A percentile compares a stretch with the other conserved stretches of the same genome.
Conservation (phyloP, 441 rosid species). For the Erysimum pusillum region DNA sequence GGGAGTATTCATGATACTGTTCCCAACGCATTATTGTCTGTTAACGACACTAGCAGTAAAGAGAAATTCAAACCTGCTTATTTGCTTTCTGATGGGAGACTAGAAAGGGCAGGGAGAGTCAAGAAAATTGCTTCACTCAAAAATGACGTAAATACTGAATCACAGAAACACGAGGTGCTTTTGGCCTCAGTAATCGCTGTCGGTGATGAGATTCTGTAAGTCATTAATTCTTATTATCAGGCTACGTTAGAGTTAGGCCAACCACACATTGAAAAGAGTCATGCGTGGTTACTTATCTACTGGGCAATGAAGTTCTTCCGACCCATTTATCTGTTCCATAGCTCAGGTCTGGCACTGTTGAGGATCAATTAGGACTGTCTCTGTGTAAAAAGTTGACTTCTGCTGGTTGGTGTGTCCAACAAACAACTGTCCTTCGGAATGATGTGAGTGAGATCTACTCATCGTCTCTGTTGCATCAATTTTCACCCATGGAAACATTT, state of each 20-base stretch:
- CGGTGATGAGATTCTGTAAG: slow-evolving; percentile 99
- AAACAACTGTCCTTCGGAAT: slow-evolving; percentile 69
- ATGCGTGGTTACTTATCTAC: slow-evolving; percentile 23
- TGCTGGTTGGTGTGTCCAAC: slow-evolving; percentile 83
- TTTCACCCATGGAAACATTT: slow-evolving; percentile 6
- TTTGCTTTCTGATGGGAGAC: slow-evolving; percentile 95
- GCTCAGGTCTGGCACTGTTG: slow-evolving; percentile 98
- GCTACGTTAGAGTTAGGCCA: slow-evolving; percentile 26
- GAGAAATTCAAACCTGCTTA: slow-evolving; percentile 94
- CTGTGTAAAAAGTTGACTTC: slow-evolving; percentile 81
- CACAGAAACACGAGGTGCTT: slow-evolving; percentile 58
- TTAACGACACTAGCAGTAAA: slow-evolving; percentile 55
- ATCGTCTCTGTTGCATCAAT: slow-evolving; percentile 19
- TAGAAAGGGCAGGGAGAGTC: slow-evolving; percentile 94
- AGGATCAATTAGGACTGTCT: slow-evolving; percentile 82
- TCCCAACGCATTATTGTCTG: slow-evolving; percentile 80
- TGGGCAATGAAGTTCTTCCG: slow-evolving; percentile 40
- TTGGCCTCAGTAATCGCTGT: slow-evolving; percentile 81
- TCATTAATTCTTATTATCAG: slow-evolving; percentile 39
- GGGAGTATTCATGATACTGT: slow-evolving; percentile 96
- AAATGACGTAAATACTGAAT: slow-evolving; percentile 53
- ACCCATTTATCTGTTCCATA: slow-evolving; percentile 78
- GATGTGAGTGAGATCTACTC: slow-evolving; percentile 69
- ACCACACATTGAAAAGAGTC: slow-evolving; percentile 2
- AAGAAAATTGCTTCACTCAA: slow-evolving; percentile 59